Evolutionary conservation across 768 basidiomycete species (phyloP).

Genomic region (Suillus fuscotomentosus): DNA sequence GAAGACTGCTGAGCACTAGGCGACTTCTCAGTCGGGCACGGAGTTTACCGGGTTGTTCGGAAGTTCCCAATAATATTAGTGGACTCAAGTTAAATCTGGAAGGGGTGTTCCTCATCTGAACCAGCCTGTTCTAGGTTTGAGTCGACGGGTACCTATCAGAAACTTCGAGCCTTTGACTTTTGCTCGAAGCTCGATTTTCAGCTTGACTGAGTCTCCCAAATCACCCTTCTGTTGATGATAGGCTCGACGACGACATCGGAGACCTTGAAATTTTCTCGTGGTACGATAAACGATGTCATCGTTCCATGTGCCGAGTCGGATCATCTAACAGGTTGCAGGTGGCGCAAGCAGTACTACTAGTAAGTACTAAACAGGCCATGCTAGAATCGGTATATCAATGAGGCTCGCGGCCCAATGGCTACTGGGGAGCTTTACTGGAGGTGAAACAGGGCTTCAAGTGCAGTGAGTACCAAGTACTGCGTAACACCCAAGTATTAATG

Average conservation of each 20-base stretch:
- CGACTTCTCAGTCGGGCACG: neutral
- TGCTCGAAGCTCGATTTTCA: neutral
- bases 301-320: neutral
- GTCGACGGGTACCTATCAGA: too few relatives aligned
- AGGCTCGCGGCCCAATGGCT: too few relatives aligned
- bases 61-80: too few relatives aligned
- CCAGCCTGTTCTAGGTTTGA: neutral
- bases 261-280: neutral
- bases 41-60: neutral
- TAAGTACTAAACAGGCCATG: neutral
- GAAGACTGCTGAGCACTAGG: neutral
- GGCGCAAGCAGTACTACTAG: neutral
- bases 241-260: neutral
- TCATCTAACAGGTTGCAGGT: neutral
- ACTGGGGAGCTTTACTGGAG: too few relatives aligned
- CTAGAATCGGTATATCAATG: neutral
- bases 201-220: neutral
- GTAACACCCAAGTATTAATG: too few relatives aligned
- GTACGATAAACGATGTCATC: too few relatives aligned
- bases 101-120: neutral
- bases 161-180: too few relatives aligned
- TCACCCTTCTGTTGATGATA: too few relatives aligned
- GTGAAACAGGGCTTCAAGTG: too few relatives aligned
- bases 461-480: too few relatives aligned
- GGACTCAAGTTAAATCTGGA: too few relatives aligned